phyloP scores from a whole-genome alignment of 495 filamentous ascomycete species.

The Aspergillus ostianus region DNA sequence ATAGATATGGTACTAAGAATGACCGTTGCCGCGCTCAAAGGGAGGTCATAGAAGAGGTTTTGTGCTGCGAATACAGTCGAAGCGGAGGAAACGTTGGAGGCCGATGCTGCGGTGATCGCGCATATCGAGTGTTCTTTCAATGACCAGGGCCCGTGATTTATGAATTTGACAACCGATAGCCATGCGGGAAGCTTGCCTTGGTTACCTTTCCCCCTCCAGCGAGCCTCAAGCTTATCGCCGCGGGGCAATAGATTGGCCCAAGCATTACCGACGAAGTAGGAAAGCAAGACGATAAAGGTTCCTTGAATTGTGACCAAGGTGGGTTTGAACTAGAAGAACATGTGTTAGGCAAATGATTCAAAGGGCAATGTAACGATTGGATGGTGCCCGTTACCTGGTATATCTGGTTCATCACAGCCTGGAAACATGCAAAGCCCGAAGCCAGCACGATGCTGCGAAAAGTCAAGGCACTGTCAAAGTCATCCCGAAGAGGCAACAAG shows the following conservation, averaged over 20 bases:
- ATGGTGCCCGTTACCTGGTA: slow-evolving; percentile 39
- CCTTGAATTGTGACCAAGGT: slow-evolving; percentile 29
- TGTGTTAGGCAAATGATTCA: slow-evolving; percentile 5
- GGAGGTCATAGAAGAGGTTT: slow-evolving; percentile 32
- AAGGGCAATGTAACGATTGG: no score
- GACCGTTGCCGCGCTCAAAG: slow-evolving; percentile 23
- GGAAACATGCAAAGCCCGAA: slow-evolving; percentile 42
- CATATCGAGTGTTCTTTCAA: slow-evolving; percentile 36
- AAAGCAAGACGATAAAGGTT: slow-evolving; percentile 34
- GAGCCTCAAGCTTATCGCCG: slow-evolving; percentile 32
- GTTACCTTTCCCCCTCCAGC: slow-evolving; percentile 26
- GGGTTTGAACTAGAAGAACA: slow-evolving; percentile 27
- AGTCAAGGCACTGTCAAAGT: slow-evolving; percentile 42
- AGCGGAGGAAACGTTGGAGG: slow-evolving; percentile 21
- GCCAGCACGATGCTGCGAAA: slow-evolving; percentile 47
- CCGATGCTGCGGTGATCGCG: slow-evolving; percentile 29
- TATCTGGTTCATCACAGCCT: slow-evolving; percentile 49
- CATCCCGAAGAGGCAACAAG: slow-evolving; percentile 46
- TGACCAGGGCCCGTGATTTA: slow-evolving; percentile 32
- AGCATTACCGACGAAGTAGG: slow-evolving; percentile 39
- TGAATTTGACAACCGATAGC: slow-evolving; percentile 22
- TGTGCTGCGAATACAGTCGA: slow-evolving; percentile 29
- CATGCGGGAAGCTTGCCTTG: slow-evolving; percentile 22
- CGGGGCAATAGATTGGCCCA: slow-evolving; percentile 45
- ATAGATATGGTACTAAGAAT: slow-evolving; percentile 35